Evolutionary conservation across 257 asterid species (phyloP), one percentile per base, ranked within the genome.

Genomic region (Schizonepeta tenuifolia): DNA sequence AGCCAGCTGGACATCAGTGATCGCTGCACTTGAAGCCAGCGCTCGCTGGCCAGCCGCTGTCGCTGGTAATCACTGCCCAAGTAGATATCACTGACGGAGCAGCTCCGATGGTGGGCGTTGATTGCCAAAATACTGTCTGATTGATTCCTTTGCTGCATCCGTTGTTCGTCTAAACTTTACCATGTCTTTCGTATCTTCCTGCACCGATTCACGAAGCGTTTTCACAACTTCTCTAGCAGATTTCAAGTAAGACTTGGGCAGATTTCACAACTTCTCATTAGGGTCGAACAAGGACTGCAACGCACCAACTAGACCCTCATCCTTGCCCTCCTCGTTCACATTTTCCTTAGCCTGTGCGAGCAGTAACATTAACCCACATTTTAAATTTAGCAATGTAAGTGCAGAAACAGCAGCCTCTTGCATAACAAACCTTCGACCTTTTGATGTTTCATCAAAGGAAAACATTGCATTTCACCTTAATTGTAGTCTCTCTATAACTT

Each of bases 121-220:
- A n/a, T n/a, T n/a, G n/a, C 78, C 86, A 70, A 94, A 67, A 72
- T 86, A 94, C 18, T 82, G 93, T 67, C 96, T 72, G 59, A 94
- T 94, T 0, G 99, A 89, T 59, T 87, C 96, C 78, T 88, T 94
- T 6, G 99, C 99, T 1, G 97, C 87, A 77, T 94, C 99, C 33
- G 98, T 97, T 2, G 87, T 89, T 49, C 99, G 79, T 31, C 99
- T 84, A 46, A 94, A 91, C 86, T 88, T 88, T 14, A 88, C 86
- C n/a, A 49, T 82, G 55, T 89, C 95, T 41, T 75, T 83, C 0
- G 97, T 77, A 17, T 89, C 93, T 69, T 94, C 96, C 55, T 84
- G 80, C 17, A 94, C 21, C 0, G 99, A 94, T 67, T 89, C 92
- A 0, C 97, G 89, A 57, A 91, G 83, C 9, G 98, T 93, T 67